These are phyloP conservation scores for Mycosphaerelloides madeirae DNA, from an alignment of 2,329 filamentous ascomycete genomes.

Conservation along the genomic window DNA sequence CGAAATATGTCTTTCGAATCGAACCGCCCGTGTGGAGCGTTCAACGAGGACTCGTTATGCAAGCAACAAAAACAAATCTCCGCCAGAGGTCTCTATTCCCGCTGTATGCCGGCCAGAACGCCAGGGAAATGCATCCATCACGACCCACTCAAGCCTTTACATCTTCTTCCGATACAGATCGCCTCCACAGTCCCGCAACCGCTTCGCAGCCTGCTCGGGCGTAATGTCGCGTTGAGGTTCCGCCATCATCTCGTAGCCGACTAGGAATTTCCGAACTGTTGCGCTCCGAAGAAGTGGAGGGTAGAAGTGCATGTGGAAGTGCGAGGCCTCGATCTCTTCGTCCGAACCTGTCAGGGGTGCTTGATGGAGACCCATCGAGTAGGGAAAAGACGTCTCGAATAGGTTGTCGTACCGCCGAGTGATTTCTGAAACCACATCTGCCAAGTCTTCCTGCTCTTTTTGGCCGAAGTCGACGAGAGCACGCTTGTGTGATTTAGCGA, in stretches of 20 bases:
- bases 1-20: too few relatives aligned
- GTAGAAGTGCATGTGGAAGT: conserved; percentile 97
- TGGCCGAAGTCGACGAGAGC: conserved; percentile 75
- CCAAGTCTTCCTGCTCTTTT: conserved; percentile 66
- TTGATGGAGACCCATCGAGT: conserved; percentile 95
- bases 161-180: conserved; percentile 67
- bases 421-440: conserved; percentile 80
- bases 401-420: conserved; percentile 92
- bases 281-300: conserved; percentile 87
- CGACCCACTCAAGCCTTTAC: not conserved
- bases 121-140: conserved; percentile 1
- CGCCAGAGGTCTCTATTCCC: too few relatives aligned
- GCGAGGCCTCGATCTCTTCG: conserved; percentile 80
- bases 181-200: conserved; percentile 70
- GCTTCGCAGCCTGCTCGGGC: conserved; percentile 84
- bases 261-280: conserved; percentile 91
- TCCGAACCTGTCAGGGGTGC: conserved; percentile 76
- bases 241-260: conserved; percentile 93
- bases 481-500: conserved; percentile 78
- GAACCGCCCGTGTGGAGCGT: too few relatives aligned
- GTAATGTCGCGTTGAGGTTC: conserved; percentile 99
- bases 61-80: too few relatives aligned
- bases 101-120: not conserved
- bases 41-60: too few relatives aligned
- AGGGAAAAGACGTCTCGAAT: conserved; percentile 94